A percentile compares a stretch with the other conserved stretches of the same genome.
phyloP scores from a whole-genome alignment of 805 yeast species.

The Sugiyamaella smithiae region DNA sequence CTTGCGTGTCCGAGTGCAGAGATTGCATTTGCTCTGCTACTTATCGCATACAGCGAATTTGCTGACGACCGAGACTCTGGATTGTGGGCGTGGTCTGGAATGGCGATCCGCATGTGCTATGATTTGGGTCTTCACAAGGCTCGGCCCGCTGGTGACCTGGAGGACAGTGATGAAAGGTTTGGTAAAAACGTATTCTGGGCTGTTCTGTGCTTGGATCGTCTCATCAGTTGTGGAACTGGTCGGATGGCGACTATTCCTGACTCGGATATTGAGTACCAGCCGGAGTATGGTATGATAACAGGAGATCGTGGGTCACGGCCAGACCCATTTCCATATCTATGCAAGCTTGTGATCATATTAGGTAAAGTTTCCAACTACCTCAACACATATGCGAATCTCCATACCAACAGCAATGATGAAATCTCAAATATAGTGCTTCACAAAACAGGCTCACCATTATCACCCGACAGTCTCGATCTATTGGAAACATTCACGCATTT shows the following conservation, averaged over 20 bases:
- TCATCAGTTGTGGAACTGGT: conserved; percentile 31
- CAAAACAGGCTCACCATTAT: conserved; percentile 7
- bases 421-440: not conserved
- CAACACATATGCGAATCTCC: conserved; percentile 18
- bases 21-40: conserved; percentile 27
- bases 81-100: conserved; percentile 32
- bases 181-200: conserved; percentile 29
- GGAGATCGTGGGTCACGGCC: conserved; percentile 16
- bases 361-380: conserved; percentile 30
- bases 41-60: conserved; percentile 31
- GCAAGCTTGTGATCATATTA: conserved; percentile 24
- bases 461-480: conserved; percentile 16
- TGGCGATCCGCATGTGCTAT: conserved; percentile 31
- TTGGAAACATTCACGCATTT: conserved; percentile 19
- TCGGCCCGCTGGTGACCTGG: conserved; percentile 8
- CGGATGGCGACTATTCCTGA: conserved; percentile 25
- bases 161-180: conserved; percentile 17
- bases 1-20: conserved; percentile 29
- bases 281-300: conserved; percentile 10
- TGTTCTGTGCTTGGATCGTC: conserved; percentile 28
- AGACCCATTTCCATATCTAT: conserved; percentile 30
- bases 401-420: not conserved
- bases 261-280: conserved; percentile 25
- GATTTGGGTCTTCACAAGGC: conserved; percentile 30
- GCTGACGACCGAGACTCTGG: conserved; percentile 31